These are phyloP conservation scores for Euphorbia schlechtendalii DNA, from an alignment of 441 rosid species.

Conservation along the genomic window DNA sequence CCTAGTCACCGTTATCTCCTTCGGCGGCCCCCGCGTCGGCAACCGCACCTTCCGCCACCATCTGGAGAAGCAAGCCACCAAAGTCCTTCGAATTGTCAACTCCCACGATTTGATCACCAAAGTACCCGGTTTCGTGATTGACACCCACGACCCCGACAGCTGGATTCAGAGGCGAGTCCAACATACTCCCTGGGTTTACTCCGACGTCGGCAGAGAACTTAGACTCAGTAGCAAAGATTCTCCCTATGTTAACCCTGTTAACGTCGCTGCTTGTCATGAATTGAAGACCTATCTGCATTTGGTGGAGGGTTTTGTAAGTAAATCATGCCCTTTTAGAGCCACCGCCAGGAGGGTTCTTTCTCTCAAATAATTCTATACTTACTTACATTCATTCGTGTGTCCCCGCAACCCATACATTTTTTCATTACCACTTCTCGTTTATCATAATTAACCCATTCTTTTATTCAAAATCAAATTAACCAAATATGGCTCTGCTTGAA, in stretches of 20 bases:
- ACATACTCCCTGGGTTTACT: conserved; percentile 56
- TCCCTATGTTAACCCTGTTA: conserved; percentile 37
- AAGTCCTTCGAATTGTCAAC: conserved; percentile 64
- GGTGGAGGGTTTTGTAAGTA: conserved; percentile 60
- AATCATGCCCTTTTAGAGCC: conserved; percentile 57
- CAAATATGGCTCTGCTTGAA: too few species aligned
- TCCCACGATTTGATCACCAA: conserved; percentile 67
- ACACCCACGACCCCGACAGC: conserved; percentile 17
- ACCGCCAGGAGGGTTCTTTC: conserved; percentile 36
- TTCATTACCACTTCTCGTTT: too few species aligned
- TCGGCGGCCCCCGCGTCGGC: conserved; percentile 84
- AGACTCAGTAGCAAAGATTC: conserved; percentile 59
- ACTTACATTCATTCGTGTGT: neutral
- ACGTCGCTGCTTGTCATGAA: conserved; percentile 67
- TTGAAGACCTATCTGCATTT: conserved; percentile 66
- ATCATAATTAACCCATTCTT: neutral
- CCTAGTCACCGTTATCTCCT: conserved; percentile 66
- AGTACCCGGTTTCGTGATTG: conserved; percentile 66
- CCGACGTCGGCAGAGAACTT: conserved; percentile 71
- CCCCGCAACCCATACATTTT: neutral
- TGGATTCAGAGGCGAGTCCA: conserved; percentile 58
- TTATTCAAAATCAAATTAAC: too few species aligned
- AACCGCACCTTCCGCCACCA: conserved; percentile 43
- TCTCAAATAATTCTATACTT: neutral
- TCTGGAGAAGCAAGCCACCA: conserved; percentile 60